Evolutionary conservation across 2,329 filamentous ascomycete species (phyloP).

Genomic region (Lecanicillium sp.): DNA sequence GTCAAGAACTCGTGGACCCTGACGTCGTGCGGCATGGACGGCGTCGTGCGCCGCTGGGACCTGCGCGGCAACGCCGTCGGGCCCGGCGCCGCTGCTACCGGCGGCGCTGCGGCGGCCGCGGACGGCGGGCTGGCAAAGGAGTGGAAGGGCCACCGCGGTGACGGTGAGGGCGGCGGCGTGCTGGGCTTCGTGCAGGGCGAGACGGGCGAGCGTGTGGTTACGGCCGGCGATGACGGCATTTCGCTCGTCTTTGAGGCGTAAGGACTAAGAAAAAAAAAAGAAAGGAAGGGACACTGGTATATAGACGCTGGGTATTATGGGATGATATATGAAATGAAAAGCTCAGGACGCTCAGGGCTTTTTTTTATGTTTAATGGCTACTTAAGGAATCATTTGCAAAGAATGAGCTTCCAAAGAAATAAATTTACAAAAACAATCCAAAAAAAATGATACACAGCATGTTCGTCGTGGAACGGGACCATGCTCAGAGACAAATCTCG

Average conservation of each 20-base stretch:
- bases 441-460: no score
- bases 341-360: no score
- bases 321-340: slow-evolving; percentile 2
- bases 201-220: slow-evolving; percentile 69
- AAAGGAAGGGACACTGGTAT: background rate
- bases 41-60: slow-evolving; percentile 87
- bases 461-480: no score
- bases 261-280: background rate
- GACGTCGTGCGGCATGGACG: slow-evolving; percentile 87
- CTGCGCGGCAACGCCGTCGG: slow-evolving; percentile 39
- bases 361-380: no score
- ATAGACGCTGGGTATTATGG: background rate
- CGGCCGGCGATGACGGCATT: slow-evolving; percentile 81
- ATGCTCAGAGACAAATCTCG: no score
- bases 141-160: slow-evolving; percentile 83
- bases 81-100: slow-evolving; percentile 24
- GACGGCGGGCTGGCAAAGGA: slow-evolving; percentile 68
- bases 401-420: no score
- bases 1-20: slow-evolving; percentile 63
- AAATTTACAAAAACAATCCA: no score
- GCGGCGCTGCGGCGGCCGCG: slow-evolving; percentile 29
- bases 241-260: slow-evolving; percentile 61
- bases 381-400: no score
- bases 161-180: slow-evolving; percentile 81
- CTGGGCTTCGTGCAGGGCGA: slow-evolving; percentile 83